Conservation (phyloP, 2,329 filamentous ascomycete species). For the Penicillium sumatraense region DNA sequence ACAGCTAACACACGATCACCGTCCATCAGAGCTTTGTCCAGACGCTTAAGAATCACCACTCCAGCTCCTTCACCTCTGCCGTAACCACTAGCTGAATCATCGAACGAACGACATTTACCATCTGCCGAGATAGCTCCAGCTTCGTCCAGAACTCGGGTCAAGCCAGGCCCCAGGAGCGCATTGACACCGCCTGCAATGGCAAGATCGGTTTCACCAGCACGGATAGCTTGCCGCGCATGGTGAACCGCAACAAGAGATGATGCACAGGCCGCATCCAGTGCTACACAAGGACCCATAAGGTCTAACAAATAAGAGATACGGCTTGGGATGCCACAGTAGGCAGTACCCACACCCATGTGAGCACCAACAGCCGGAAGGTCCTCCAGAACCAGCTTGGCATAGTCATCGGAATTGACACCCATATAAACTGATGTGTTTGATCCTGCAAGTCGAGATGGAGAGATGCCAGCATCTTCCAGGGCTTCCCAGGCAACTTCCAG, state of each 20-base stretch:
- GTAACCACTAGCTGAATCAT: slow-evolving; percentile 36
- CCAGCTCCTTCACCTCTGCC: slow-evolving; percentile 38
- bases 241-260: slow-evolving; percentile 29
- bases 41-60: slow-evolving; percentile 23
- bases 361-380: slow-evolving; percentile 43
- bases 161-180: slow-evolving; percentile 35
- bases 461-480: slow-evolving; percentile 29
- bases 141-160: slow-evolving; percentile 35
- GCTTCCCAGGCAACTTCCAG: slow-evolving; percentile 33
- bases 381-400: slow-evolving; percentile 41
- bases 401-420: slow-evolving; percentile 43
- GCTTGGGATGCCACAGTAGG: slow-evolving; percentile 32
- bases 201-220: slow-evolving; percentile 15
- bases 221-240: slow-evolving; percentile 19
- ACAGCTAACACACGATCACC: background rate
- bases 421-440: slow-evolving; percentile 36
- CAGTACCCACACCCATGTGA: slow-evolving; percentile 48
- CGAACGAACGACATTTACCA: slow-evolving; percentile 38
- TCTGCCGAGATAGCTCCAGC: slow-evolving; percentile 34
- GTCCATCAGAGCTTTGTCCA: background rate
- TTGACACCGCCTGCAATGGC: slow-evolving; percentile 38
- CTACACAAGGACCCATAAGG: slow-evolving; percentile 26
- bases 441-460: slow-evolving; percentile 7
- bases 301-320: slow-evolving; percentile 29
- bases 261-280: slow-evolving; percentile 32